These are phyloP conservation scores for Meyerozyma guilliermondii DNA, from an alignment of 1,139 yeast genomes.

Conservation along the genomic window DNA sequence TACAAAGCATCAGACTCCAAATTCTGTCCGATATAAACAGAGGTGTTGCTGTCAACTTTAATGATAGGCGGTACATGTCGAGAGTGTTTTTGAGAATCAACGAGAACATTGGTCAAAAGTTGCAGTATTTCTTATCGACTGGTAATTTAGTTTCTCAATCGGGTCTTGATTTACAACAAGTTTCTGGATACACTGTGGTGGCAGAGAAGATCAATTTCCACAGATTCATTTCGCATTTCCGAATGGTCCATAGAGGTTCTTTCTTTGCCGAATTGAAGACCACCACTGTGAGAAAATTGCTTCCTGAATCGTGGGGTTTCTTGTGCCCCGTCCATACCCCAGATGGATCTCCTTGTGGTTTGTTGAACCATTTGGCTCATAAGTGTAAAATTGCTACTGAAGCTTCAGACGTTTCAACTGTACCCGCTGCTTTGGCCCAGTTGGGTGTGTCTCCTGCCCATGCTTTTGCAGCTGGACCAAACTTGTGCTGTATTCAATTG, in stretches of 20 bases:
- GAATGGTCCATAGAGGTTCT: slow-evolving; percentile 99
- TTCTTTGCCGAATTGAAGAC: slow-evolving; percentile 98
- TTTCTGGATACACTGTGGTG: slow-evolving; percentile 96
- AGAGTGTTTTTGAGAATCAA: slow-evolving; percentile 76
- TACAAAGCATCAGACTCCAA: slow-evolving; percentile 67
- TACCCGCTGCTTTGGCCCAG: slow-evolving; percentile 61
- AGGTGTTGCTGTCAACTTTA: slow-evolving; percentile 77
- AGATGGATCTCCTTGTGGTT: slow-evolving; percentile 99
- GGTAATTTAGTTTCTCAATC: slow-evolving; percentile 97
- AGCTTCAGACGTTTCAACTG: slow-evolving; percentile 66
- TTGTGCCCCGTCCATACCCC: slow-evolving; percentile 99
- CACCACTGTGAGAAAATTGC: slow-evolving; percentile 90
- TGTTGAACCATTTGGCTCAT: slow-evolving; percentile 93
- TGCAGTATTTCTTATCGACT: slow-evolving; percentile 91
- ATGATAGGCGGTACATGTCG: slow-evolving; percentile 76
- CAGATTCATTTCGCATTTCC: slow-evolving; percentile 92
- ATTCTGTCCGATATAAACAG: slow-evolving; percentile 78
- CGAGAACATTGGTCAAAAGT: slow-evolving; percentile 90
- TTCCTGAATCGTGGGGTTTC: slow-evolving; percentile 99
- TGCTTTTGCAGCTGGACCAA: slow-evolving; percentile 82
- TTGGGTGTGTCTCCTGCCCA: slow-evolving; percentile 82
- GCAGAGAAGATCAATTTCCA: slow-evolving; percentile 97
- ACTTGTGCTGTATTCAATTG: slow-evolving; percentile 81
- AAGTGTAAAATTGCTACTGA: slow-evolving; percentile 83
- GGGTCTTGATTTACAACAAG: slow-evolving; percentile 96